Base-by-base conservation (phyloP, 805 yeast species). In the Kurtzmaniella fragi region DNA sequence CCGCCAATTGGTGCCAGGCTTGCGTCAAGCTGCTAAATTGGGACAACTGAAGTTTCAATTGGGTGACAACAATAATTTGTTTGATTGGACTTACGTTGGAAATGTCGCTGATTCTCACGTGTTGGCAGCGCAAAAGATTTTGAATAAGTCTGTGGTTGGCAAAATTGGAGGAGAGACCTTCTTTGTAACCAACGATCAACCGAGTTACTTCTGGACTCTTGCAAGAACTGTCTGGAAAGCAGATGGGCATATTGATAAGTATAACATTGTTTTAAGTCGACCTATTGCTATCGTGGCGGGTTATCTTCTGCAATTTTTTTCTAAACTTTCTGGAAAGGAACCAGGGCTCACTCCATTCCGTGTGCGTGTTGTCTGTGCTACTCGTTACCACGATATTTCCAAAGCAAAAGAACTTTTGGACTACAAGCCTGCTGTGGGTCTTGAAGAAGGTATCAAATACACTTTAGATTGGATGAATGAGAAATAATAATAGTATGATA, bases 71-170 rank as follows among this genome's bases (percentile, higher is more conserved):
- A 80, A 85, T 59, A 93, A 93, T 57, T 64, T 93, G 40, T 93
- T 91, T 53, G 99, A 93, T 59, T 90, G 96, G 86, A 88, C 98
- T 0, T 93, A 89, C 56, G 98, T 84, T n/a, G 98, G 97, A 10
- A 93, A 93, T 62, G 98, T 95, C 30, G 98, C 99, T 0, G 95
- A 89, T 61, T 83, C 97, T 8, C 99, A 93, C 59, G 91, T 91
- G 8, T 67, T 93, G 37, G 99, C 98, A 1, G 95, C 96, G 5
- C 67, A 84, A 53, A 81, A 81, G 59, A 59, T 90, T 14, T 60
- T 87, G 36, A 68, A 77, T 41, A 66, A 75, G 5, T 49, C 49
- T 5, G 49, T 65, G 12, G 66, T 73, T 8, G 41, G 52, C 1
- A 46, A 53, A 20, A 80, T 91, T 17, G 83, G 87, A 4, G 99